phyloP scores from a whole-genome alignment of 2,329 filamentous ascomycete species.

The Exophiala mesophila region DNA sequence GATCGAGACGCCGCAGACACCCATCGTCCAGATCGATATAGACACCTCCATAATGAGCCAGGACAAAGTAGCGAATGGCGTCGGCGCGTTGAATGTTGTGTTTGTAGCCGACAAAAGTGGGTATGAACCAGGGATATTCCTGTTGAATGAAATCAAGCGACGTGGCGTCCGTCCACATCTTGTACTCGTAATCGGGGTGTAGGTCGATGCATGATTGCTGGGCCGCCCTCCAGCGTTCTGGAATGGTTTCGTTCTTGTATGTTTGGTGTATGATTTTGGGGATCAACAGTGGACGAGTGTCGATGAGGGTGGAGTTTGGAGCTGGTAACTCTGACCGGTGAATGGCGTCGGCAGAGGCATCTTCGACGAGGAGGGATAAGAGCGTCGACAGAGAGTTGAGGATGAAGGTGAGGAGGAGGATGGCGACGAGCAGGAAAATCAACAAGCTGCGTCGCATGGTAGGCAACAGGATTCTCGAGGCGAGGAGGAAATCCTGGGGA shows the following conservation, averaged over 20 bases:
- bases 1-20: slow-evolving; percentile 63
- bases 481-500: too few species aligned
- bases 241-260: slow-evolving; percentile 66
- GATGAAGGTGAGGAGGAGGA: slow-evolving; percentile 59
- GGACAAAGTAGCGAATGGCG: slow-evolving; percentile 72
- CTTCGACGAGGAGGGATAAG: slow-evolving; percentile 63
- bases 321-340: slow-evolving; percentile 61
- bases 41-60: slow-evolving; percentile 71
- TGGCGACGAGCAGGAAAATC: slow-evolving; percentile 61
- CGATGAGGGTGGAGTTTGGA: slow-evolving; percentile 56
- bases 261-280: slow-evolving; percentile 76
- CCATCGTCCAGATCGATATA: slow-evolving; percentile 78
- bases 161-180: slow-evolving; percentile 69
- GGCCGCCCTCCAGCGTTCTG: slow-evolving; percentile 59
- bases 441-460: slow-evolving; percentile 57
- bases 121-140: slow-evolving; percentile 73
- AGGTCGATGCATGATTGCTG: slow-evolving; percentile 63
- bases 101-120: slow-evolving; percentile 67
- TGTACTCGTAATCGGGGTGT: slow-evolving; percentile 70
- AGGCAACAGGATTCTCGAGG: too few species aligned
- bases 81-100: slow-evolving; percentile 75
- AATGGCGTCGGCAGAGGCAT: slow-evolving; percentile 63
- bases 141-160: slow-evolving; percentile 65
- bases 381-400: slow-evolving; percentile 66
- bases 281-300: slow-evolving; percentile 56